These are phyloP conservation scores for Candida manassasensis DNA, from an alignment of 805 yeast species.

Conservation along the genomic window DNA sequence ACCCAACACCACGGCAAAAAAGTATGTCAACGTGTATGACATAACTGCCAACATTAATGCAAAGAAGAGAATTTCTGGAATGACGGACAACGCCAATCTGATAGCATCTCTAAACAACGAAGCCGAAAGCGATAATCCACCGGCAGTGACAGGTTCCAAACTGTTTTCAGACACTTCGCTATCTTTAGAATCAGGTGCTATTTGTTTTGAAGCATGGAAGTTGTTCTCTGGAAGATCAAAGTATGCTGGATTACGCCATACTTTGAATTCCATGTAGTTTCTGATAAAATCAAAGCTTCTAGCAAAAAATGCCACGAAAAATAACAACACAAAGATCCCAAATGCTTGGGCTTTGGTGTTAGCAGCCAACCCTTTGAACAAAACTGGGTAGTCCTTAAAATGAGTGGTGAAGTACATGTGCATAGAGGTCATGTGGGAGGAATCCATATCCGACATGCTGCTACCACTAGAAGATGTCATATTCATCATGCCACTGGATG, in stretches of 20 bases:
- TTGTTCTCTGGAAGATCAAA: slow-evolving; percentile 9
- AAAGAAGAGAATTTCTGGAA: slow-evolving; percentile 63
- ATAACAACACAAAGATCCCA: slow-evolving; percentile 63
- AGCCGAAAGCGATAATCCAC: slow-evolving; percentile 14
- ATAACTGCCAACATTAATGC: slow-evolving; percentile 76
- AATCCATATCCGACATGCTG: slow-evolving; percentile 8
- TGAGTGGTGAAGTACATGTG: slow-evolving; percentile 50
- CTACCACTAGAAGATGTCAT: slow-evolving; percentile 2
- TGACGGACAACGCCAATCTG: slow-evolving; percentile 51
- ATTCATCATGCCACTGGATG: slow-evolving; percentile 7
- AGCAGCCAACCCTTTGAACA: slow-evolving; percentile 55
- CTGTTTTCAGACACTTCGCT: slow-evolving; percentile 5
- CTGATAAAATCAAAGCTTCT: slow-evolving; percentile 57
- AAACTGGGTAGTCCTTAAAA: slow-evolving; percentile 54
- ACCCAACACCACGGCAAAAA: slow-evolving; percentile 71
- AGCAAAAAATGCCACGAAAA: slow-evolving; percentile 53
- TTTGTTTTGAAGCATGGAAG: background rate
- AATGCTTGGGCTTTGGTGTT: slow-evolving; percentile 56
- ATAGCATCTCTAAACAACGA: slow-evolving; percentile 46
- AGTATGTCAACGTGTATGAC: slow-evolving; percentile 62
- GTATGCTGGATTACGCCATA: slow-evolving; percentile 46
- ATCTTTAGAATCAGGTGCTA: background rate
- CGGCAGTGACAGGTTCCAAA: slow-evolving; percentile 6
- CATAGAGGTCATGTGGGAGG: slow-evolving; percentile 38
- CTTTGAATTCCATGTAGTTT: slow-evolving; percentile 62